Conservation (phyloP, 805 yeast species). For the Cyberlindnera petersonii region DNA sequence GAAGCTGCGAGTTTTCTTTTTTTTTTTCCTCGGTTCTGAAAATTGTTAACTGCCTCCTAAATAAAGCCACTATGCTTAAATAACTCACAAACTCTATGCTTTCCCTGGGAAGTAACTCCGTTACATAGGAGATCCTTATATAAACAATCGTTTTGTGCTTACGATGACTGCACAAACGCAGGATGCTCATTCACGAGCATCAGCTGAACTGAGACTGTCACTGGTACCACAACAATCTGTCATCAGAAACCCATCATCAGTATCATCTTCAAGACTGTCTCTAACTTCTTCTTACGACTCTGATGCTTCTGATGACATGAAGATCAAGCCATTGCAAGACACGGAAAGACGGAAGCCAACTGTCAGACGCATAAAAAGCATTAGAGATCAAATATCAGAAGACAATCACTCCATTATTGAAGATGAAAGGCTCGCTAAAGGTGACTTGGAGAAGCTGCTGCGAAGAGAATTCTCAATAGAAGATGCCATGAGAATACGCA, state of each 20-base stretch:
- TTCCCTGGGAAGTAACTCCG: too few relatives aligned
- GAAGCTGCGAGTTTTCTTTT: background rate
- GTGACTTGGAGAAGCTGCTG: conserved; percentile 13
- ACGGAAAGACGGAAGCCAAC: background rate
- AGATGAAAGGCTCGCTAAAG: conserved; percentile 12
- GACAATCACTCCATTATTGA: conserved; percentile 14
- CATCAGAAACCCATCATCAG: background rate
- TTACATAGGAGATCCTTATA: too few relatives aligned
- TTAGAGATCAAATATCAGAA: conserved; percentile 14
- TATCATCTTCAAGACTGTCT: conserved; percentile 7
- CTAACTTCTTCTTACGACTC: conserved; percentile 15
- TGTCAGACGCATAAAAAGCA: conserved; percentile 11
- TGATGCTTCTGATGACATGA: conserved; percentile 1
- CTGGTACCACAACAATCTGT: too few relatives aligned
- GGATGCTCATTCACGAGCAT: too few relatives aligned
- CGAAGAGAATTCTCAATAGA: conserved; percentile 16
- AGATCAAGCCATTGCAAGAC: conserved; percentile 5
- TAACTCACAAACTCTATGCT: too few relatives aligned
- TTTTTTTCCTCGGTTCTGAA: too few relatives aligned
- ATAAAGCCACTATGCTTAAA: too few relatives aligned
- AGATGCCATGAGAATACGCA: conserved; percentile 15
- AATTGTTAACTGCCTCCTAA: too few relatives aligned
- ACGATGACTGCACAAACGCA: too few relatives aligned
- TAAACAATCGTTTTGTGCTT: too few relatives aligned
- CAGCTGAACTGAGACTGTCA: too few relatives aligned